Base-by-base conservation (phyloP, 805 yeast genomes). In the Clavispora vitiphila region DNA sequence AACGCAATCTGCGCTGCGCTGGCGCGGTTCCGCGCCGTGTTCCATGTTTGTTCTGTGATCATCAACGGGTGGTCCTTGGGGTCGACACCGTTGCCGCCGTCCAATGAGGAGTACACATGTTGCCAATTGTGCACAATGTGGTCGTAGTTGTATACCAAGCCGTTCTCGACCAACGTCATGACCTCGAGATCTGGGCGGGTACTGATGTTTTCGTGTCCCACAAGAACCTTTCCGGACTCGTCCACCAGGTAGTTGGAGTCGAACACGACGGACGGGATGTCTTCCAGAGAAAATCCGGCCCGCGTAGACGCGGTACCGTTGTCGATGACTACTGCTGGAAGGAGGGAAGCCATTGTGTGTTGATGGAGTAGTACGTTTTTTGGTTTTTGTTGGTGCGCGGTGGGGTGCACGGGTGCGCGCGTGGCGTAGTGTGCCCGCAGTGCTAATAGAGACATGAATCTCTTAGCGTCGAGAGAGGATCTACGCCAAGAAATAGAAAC, bases 111-210 rank as follows among this genome's bases (percentile, higher is more conserved):
- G 47, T 77, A 85, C 9, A 85, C 76, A 56, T 80, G 77, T 27
- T 71, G 64, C 91, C 95, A 85, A 51, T 82, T 77, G 36, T 76
- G 67, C 25, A 77, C 74, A 31, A 86, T 69, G 16, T 80, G 79
- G 16, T 83, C 88, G 79, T 86, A 83, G 62, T 88, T 81, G 58
- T 83, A 83, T 5, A 83, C 72, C 6, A 77, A 54, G 3, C 90
- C 89, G 42, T 77, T 77, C 34, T 77, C 81, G 54, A 80, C 63
- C 26, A 82, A 61, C 0, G 87, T 82, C 67, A 68, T 80, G 6
- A 77, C 66, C 42, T 78, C 80, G 47, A 66, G 65, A 12, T 61
- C 58, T 7, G 78, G 76, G 35, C 63, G 48, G 12, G 62, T 57
- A 46, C 69, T 71, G 24, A 83, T 67, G 32, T 57, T 58, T n/a